Evolutionary conservation across 2,329 filamentous ascomycete genomes (phyloP).

Genomic region (Cytospora chrysosperma): DNA sequence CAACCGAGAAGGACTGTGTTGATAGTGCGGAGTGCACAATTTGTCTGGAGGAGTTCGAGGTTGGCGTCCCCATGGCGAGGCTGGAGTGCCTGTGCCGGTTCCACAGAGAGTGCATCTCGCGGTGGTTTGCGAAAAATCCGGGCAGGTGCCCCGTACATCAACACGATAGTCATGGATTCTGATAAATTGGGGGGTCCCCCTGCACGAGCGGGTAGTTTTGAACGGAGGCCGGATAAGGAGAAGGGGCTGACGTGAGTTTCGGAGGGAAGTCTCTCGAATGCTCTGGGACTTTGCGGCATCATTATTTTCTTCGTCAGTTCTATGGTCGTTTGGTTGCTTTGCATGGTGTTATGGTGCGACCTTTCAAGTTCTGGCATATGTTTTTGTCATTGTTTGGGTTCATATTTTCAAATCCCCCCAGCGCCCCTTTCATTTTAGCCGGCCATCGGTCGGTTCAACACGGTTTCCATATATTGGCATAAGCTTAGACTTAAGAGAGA

Average conservation of each 20-base stretch:
- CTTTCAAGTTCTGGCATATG: neutral
- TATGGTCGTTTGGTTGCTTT: neutral
- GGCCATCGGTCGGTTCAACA: neutral
- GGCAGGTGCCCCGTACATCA: constrained; percentile 66
- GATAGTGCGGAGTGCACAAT: constrained; percentile 67
- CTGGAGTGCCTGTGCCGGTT: constrained; percentile 67
- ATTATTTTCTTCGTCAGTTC: neutral
- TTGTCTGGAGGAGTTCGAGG: constrained; percentile 65
- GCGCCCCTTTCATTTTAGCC: neutral
- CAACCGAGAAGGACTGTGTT: constrained; percentile 68
- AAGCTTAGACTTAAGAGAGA: neutral
- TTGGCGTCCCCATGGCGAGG: constrained; percentile 62
- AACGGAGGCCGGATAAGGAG: neutral
- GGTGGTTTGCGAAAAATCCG: constrained; percentile 62
- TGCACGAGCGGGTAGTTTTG: no score
- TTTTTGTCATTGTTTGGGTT: neutral
- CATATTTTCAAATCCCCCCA: neutral
- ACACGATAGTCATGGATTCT: constrained; percentile 59
- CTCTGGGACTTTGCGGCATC: neutral
- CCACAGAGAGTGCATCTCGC: constrained; percentile 58
- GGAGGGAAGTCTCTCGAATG: neutral
- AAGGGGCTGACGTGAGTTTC: neutral
- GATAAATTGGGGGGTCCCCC: constrained; percentile 11
- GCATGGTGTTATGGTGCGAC: constrained; percentile 13
- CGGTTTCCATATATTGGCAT: neutral